Evolutionary conservation across 2,329 filamentous ascomycete species (phyloP).

Genomic region (Colletotrichum noveboracense): DNA sequence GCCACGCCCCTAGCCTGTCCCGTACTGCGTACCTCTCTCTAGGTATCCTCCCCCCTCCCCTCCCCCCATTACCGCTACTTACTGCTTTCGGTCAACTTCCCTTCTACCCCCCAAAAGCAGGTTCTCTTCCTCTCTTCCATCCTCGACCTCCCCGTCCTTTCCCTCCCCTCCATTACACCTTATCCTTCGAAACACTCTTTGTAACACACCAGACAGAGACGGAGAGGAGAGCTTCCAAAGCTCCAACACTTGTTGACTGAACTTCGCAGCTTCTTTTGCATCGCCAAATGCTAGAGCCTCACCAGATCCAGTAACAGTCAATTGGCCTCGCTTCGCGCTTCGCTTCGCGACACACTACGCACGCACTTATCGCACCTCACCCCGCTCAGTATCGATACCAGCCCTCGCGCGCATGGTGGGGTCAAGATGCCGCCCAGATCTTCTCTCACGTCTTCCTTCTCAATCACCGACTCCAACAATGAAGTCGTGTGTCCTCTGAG

Average conservation of each 20-base stretch:
- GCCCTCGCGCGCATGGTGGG: conserved; percentile 55
- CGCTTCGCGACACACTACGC: conserved; percentile 18
- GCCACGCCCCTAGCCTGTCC: conserved; percentile 17
- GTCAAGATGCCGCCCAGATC: conserved; percentile 87
- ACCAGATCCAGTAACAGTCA: conserved; percentile 28
- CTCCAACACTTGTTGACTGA: conserved; percentile 9
- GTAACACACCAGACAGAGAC: conserved; percentile 30
- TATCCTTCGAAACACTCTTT: conserved; percentile 25
- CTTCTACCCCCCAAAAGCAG: conserved; percentile 22
- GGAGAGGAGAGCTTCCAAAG: conserved; percentile 20
- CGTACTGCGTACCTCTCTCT: neutral
- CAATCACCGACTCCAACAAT: conserved; percentile 89
- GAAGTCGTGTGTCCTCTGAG: conserved; percentile 96
- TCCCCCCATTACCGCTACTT: conserved; percentile 20
- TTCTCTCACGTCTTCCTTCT: conserved; percentile 87
- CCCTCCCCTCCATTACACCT: conserved; percentile 21
- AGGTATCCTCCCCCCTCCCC: neutral
- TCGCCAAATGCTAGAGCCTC: conserved; percentile 16
- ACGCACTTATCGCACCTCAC: conserved; percentile 31
- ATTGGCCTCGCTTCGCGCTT: conserved; percentile 35
- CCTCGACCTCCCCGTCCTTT: conserved; percentile 28
- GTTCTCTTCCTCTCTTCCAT: conserved; percentile 4
- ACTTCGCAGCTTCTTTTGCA: conserved; percentile 1
- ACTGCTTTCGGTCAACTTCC: conserved; percentile 24
- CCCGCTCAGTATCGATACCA: conserved; percentile 40